Base-by-base conservation (phyloP, 139 green algal species). In the Ettlia oleoabundans region DNA sequence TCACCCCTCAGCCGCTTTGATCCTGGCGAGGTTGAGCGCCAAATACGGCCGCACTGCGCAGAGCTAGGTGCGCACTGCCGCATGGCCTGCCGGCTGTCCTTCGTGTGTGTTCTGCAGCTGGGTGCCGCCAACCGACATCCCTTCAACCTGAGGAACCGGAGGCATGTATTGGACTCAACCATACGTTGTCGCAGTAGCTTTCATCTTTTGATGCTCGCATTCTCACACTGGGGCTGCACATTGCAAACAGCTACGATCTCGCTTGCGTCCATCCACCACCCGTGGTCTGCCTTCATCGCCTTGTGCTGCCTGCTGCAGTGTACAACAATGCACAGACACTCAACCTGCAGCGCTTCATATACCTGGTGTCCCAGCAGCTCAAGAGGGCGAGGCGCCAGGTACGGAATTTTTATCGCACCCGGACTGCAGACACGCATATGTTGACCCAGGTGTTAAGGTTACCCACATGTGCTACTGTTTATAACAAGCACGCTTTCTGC, bases 271-370 rank as follows among this genome's bases (percentile, higher is more conserved):
- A 26, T n/a, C n/a, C n/a, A n/a, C n/a, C n/a, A n/a, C n/a, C n/a
- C n/a, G n/a, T n/a, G n/a, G n/a, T n/a, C 47, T 58, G 47, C 47
- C 47, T 15, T 24, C 47, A 58, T 15, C 15, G 10, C 47, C 47
- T 15, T 24, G 15, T 15, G 47, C 3, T 0, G 32, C 1, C 40
- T 62, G 30, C 33, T 68, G 71, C 90, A 94, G 90, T 93, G 47
- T 86, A 90, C 35, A 88, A 97, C 84, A 97, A 96, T 65, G 72
- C 76, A 2, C 38, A 72, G 22, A 97, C 94, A 4, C 76, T 86
- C 43, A 94, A 97, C 85, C 89, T 95, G n/a, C 84, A 95, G 80
- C 90, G 87, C 47, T 82, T 96, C 28, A 77, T 96, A 22, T 68
- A 92, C 64, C 85, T 95, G 41, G n/a, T 86, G 22, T 30, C 90